Base-by-base conservation (phyloP, 768 basidiomycete species). In the Macrolepiota fuliginosa region DNA sequence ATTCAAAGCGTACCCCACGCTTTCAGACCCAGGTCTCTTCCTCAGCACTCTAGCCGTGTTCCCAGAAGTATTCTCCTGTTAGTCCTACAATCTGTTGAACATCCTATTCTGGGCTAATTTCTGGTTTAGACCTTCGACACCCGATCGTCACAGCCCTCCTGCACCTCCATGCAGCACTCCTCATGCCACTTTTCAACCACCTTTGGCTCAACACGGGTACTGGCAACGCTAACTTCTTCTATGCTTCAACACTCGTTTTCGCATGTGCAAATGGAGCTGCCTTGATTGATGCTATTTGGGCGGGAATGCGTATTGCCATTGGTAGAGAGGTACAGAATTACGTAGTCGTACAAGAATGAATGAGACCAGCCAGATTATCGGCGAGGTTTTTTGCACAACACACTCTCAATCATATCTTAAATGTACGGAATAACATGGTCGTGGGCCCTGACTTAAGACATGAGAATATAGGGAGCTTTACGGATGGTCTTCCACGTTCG, bases 151-250 rank as follows among this genome's bases (percentile, higher is more conserved):
- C 93, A 7, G 76, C 84, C 4, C 83, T 94, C 49, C 82, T 96
- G 10, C 91, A 96, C 65, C 76, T 92, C 4, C 94, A 97, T 68
- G 87, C 96, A 2, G 81, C 88, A 1, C 79, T 94, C 19, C 86
- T 98, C 22, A 82, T 98, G 61, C 96, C 96, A 0, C 80, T 97
- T 32, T 96, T 98, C 73, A 88, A 96, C 69, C 84, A 92, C 62
- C 78, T 98, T 1, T 99, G 97, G 96, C 83, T 98, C 5, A 80
- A 79, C 9, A 90, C 94, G 60, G 95, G 94, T 1, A 92, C 94
- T 4, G 97, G 94, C 2, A 98, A 99, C 69, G 95, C 96, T 50
- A 98, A 98, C 72, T 99, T 99, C 76, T 98, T 92, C 76, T 99
- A 98, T 68, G 97, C 97, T 0, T 88, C 90, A 3, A 98, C 95